Base-by-base conservation (phyloP, 2,329 filamentous ascomycete genomes). In the Verticillium tricorpus region DNA sequence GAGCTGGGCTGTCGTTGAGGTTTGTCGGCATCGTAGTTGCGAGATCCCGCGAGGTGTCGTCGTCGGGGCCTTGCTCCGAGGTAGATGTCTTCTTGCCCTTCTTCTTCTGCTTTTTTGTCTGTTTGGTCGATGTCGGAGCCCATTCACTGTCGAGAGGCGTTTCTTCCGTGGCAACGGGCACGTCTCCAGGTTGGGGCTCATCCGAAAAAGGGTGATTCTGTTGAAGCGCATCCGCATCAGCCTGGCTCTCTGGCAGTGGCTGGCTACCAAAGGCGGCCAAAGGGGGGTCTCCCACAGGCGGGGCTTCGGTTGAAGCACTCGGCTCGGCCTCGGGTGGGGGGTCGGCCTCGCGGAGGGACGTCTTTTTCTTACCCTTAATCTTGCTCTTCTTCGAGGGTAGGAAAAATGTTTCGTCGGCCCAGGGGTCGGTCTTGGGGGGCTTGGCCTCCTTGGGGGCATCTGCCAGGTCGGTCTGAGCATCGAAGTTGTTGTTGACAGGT, bases 21-120 rank as follows among this genome's bases (percentile, higher is more conserved):
- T 19, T 19, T 19, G 19, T 52, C n/a, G 45, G 25, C 17, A 52
- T 25, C 11, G 45, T 11, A 56, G 54, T 8, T 34, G 54, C 25
- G 8, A 56, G 28, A 32, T 32, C 54, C 25, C 25, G 54, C 14
- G 54, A 56, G 54, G 54, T 14, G 6, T 56, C 54, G 45, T 52
- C 57, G 59, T 56, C 58, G 60, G 62, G 45, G 56, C 34, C 52
- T 62, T 62, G 15, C n/a, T 57, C 31, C 7, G 59, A 37, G 50
- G 50, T 22, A 34, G 61, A 57, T 56, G 50, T 60, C 64, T 65
- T 67, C 62, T 67, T 64, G 63, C 35, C 57, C 57, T 59, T 59
- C 45, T 59, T 58, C 32, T 62, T 61, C 17, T 57, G 50, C 12
- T 59, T 60, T 22, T 64, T 55, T 35, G 57, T 63, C 60, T 35